A percentile compares a stretch with the other conserved stretches of the same genome.
These are phyloP conservation scores for Mycosarcoma mackinlayi DNA, from an alignment of 1,284 basidiomycete species.

Conservation along the genomic window DNA sequence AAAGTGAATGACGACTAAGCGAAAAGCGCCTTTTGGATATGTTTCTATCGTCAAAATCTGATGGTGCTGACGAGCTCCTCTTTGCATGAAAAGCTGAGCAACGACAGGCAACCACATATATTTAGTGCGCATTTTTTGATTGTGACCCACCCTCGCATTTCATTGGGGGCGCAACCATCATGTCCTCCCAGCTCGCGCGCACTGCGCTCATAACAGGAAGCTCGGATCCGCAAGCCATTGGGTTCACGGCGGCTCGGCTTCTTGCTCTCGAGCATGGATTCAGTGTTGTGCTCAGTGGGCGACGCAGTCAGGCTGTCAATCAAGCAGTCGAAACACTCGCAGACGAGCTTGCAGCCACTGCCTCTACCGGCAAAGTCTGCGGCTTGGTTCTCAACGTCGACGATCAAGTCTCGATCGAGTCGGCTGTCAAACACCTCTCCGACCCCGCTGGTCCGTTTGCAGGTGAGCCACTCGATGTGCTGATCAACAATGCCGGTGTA, in stretches of 20 bases:
- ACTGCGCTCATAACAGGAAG: conserved; percentile 21
- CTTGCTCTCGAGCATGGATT: conserved; percentile 10
- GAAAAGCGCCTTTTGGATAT: too few species aligned
- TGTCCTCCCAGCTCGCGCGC: too few species aligned
- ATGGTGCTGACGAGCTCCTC: too few species aligned
- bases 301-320: conserved; percentile 1
- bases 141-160: too few species aligned
- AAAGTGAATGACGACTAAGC: too few species aligned
- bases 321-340: conserved; percentile 1
- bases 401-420: conserved; percentile 6
- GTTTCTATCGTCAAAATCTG: too few species aligned
- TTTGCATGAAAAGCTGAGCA: too few species aligned
- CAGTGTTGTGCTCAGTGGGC: conserved; percentile 11
- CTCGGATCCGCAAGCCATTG: conserved; percentile 13
- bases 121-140: too few species aligned
- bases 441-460: background rate
- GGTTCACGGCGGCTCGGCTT: conserved; percentile 16
- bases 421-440: conserved; percentile 8
- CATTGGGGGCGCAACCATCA: too few species aligned
- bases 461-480: conserved; percentile 22
- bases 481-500: conserved; percentile 37
- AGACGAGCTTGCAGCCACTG: background rate
- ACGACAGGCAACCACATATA: too few species aligned
- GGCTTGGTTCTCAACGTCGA: conserved; percentile 18
- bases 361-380: background rate